A percentile compares a stretch with the other conserved stretches of the same genome.
These are phyloP conservation scores for Lepidium campestre DNA, from an alignment of 441 rosid species.

Conservation along the genomic window DNA sequence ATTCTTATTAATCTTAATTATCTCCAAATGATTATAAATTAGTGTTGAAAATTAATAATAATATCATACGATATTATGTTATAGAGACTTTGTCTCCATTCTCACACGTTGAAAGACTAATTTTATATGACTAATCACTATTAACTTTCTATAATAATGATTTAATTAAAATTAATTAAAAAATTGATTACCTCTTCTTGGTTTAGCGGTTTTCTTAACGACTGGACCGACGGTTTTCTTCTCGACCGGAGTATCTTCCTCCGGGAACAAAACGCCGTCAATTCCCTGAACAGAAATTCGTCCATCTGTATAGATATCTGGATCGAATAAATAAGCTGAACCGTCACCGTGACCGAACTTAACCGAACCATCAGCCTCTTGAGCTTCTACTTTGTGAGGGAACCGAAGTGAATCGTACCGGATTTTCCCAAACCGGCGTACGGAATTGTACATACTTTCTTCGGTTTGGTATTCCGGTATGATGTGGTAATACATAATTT, in stretches of 20 bases:
- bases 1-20: slow-evolving; percentile 4
- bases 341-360: slow-evolving; percentile 78
- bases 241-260: slow-evolving; percentile 32
- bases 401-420: slow-evolving; percentile 69
- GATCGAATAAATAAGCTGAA: slow-evolving; percentile 83
- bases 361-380: slow-evolving; percentile 97
- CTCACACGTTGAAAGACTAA: slow-evolving; percentile 14
- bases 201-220: slow-evolving; percentile 50
- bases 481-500: slow-evolving; percentile 58
- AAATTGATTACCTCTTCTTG: slow-evolving; percentile 58
- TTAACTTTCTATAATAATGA: slow-evolving; percentile 6
- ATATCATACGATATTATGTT: slow-evolving; percentile 12
- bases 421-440: slow-evolving; percentile 84
- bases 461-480: slow-evolving; percentile 96
- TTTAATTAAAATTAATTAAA: no score
- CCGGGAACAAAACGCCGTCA: slow-evolving; percentile 86
- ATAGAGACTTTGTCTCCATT: slow-evolving; percentile 20
- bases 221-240: slow-evolving; percentile 23
- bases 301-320: slow-evolving; percentile 94
- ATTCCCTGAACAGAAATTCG: slow-evolving; percentile 96
- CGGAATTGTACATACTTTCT: slow-evolving; percentile 97
- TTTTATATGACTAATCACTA: neutral
- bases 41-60: neutral
- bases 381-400: slow-evolving; percentile 80
- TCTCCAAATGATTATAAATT: neutral